These are phyloP conservation scores for Candida smagusa DNA, from an alignment of 1,139 yeast genomes.

Conservation along the genomic window DNA sequence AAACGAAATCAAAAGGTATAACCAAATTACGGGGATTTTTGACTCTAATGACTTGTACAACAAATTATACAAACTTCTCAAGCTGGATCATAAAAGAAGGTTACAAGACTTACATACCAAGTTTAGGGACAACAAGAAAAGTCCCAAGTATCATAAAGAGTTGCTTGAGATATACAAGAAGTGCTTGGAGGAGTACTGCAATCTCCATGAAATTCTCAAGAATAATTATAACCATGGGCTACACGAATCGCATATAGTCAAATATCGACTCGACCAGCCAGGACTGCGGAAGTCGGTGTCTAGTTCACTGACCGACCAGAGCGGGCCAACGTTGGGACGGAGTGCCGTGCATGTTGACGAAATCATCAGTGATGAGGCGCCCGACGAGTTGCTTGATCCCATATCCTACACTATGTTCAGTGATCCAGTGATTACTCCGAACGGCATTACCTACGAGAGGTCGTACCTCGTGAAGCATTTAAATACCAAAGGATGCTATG, in stretches of 20 bases:
- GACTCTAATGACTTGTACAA: slow-evolving; percentile 14
- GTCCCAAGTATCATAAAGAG: slow-evolving; percentile 13
- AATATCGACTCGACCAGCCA: slow-evolving; percentile 5
- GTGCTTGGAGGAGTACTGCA: slow-evolving; percentile 17
- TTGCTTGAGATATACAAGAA: slow-evolving; percentile 16
- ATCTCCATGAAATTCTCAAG: slow-evolving; percentile 20
- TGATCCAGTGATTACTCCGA: slow-evolving; percentile 50
- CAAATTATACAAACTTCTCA: slow-evolving; percentile 19
- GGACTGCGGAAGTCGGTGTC: slow-evolving; percentile 3
- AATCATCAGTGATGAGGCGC: slow-evolving; percentile 27
- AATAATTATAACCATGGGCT: slow-evolving; percentile 20
- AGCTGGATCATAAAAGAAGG: slow-evolving; percentile 15
- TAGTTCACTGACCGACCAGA: not conserved
- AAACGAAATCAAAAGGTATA: slow-evolving; percentile 18
- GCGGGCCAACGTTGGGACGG: not conserved
- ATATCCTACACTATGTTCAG: slow-evolving; percentile 42
- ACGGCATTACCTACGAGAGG: slow-evolving; percentile 48
- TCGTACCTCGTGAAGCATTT: slow-evolving; percentile 37
- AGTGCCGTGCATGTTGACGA: slow-evolving; percentile 5
- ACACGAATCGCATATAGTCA: slow-evolving; percentile 11
- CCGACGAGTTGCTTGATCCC: slow-evolving; percentile 45
- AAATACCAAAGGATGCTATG: slow-evolving; percentile 28
- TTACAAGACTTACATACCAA: slow-evolving; percentile 12
- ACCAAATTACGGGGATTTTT: slow-evolving; percentile 17
- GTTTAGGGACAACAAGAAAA: slow-evolving; percentile 10